These are phyloP conservation scores for Byssoonygena ceratinophila DNA, from an alignment of 2,329 filamentous ascomycete genomes.

Conservation along the genomic window DNA sequence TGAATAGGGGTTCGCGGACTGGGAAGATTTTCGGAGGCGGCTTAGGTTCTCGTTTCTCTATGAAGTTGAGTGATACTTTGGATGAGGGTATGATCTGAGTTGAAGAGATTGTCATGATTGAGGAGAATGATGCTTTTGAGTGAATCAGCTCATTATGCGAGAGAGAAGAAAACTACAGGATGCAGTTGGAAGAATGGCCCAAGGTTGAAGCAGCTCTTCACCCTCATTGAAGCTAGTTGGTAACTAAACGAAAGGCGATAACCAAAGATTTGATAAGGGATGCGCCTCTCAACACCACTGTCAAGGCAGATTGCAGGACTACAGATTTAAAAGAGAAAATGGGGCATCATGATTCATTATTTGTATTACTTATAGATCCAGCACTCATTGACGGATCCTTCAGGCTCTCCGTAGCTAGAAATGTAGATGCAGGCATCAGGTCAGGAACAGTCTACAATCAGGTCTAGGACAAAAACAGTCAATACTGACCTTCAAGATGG, in stretches of 20 bases:
- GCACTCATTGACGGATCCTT: constrained; percentile 10
- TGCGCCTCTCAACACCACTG: too few species aligned
- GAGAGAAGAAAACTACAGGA: not conserved
- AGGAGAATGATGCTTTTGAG: not conserved
- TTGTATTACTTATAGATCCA: not conserved
- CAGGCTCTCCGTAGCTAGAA: constrained; percentile 12
- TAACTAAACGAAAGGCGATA: constrained; percentile 5
- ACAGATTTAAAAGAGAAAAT: too few species aligned
- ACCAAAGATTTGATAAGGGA: constrained; percentile 10
- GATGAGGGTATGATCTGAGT: constrained; percentile 29
- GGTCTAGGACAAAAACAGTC: too few species aligned
- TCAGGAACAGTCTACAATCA: not conserved
- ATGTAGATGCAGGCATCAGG: not conserved
- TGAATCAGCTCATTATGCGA: not conserved
- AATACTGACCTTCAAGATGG: constrained; percentile 78
- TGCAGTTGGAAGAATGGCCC: not conserved
- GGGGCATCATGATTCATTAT: constrained; percentile 2
- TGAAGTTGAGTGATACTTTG: constrained; percentile 33
- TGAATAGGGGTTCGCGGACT: constrained; percentile 51
- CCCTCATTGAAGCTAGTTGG: constrained; percentile 2
- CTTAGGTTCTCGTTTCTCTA: constrained; percentile 43
- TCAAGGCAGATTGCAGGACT: not conserved
- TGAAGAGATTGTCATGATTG: constrained; percentile 37
- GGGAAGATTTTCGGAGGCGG: constrained; percentile 45
- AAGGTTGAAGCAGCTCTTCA: not conserved